Evolutionary conservation across 2,329 filamentous ascomycete genomes (phyloP), one percentile per base, ranked within the genome.

Genomic region (Aspergillus ochraceoroseus): DNA sequence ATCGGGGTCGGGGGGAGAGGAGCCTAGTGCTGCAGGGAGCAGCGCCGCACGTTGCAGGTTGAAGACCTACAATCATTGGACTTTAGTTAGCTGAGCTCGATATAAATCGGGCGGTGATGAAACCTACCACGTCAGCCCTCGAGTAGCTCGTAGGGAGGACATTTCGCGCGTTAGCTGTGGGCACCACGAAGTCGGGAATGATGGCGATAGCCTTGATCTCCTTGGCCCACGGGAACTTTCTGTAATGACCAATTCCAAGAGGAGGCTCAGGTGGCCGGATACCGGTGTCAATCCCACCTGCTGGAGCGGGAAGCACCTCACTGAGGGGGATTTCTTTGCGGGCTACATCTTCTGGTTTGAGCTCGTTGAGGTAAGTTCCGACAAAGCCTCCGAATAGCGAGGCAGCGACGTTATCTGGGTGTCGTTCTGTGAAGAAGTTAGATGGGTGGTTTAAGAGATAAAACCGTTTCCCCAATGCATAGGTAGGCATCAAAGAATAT

Each of bases 171-270:
- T 87, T 85, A 45, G 90, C 88, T 1, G 92, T 98, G n/a, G 88
- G 80, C 19, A 96, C 89, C 63, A 95, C 86, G 59, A 96, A 98
- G 55, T 95, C 79, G 6, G 92, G 92, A 47, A 98, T 95, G 56
- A 98, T 90, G 52, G 89, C 88, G 51, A 98, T 83, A 47, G 89
- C 90, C 73, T 95, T 96, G 74, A 98, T 95, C 65, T 94, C 87
- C 49, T 82, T 80, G 43, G 87, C 84, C 90, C 90, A 96, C 28
- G 81, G 80, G 66, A 95, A 96, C 66, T 89, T 90, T 69, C 94
- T 89, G 71, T 94, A 94, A 65, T 95, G 89, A 33, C 90, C 92
- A 55, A 98, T 96, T 57, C 88, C 86, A 52, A 83, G 64, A 2
- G 92, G 92, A n/a, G 92, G 92, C 61, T 87, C 78, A 4, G 92